Evolutionary conservation across 2,329 filamentous ascomycete species (phyloP), one percentile per base, ranked within the genome.

Genomic region (Calonectria pauciramosa): DNA sequence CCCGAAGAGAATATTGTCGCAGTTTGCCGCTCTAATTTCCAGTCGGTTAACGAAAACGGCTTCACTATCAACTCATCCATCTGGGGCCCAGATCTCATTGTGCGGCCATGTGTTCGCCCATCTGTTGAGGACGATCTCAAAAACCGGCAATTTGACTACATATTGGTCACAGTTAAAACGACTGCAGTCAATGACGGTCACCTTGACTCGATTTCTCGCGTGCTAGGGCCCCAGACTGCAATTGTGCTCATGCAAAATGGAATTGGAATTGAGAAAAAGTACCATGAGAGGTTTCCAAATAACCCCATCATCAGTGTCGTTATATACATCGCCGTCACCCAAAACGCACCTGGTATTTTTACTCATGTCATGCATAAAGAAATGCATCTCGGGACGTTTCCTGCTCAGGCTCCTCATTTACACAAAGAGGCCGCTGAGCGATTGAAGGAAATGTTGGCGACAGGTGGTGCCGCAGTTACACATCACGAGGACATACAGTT

Each of bases 221-320:
- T 60, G 6, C 2, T 70, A 8, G 30, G 38, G 8, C 20, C 56
- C 4, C 8, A 52, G 0, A 63, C 68, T 3, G 23, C 56, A 20
- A 70, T 70, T 52, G 68, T 64, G 4, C 30, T 70, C 8, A 64
- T 70, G 32, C 68, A 70, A 23, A 70, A 70, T 36, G 68, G 56
- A 8, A 64, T 70, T 4, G 41, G 68, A 2, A 52, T 70, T 20
- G 68, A 70, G 23, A 16, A 64, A 30, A 59, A 49, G 18, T 70
- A 51, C 26, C 68, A 51, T 11, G 23, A 26, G 8, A 41, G 23
- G n/a, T 70, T 70, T n/a, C 47, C 68, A 5, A 60, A 41, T n/a
- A 70, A 63, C 44, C 56, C 68, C 14, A 70, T 70, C 34, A n/a
- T 70, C 30, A 70, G 68, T 23, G 56, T 51, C 11, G 68, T 70